phyloP scores from a whole-genome alignment of 2,329 filamentous ascomycete species.

The Xylariaceae sp. region DNA sequence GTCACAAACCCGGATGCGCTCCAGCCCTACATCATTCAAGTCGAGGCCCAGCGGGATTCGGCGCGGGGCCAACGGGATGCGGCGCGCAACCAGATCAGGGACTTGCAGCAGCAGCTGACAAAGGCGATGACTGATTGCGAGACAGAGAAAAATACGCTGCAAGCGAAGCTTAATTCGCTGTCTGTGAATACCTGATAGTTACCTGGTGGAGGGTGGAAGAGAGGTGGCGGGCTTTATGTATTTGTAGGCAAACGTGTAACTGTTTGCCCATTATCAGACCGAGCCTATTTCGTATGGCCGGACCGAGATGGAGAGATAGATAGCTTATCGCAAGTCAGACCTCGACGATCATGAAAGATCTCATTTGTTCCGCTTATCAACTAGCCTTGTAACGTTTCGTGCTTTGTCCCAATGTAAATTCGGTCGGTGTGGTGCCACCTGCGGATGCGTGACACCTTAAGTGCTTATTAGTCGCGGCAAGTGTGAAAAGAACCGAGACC shows the following conservation, averaged over 20 bases:
- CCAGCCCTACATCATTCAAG: conserved; percentile 4
- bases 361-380: conserved; percentile 17
- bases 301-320: not conserved
- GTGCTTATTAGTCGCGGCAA: too few species aligned
- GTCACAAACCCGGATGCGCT: conserved; percentile 7
- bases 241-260: not conserved
- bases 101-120: not conserved
- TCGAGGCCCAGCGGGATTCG: conserved; percentile 13
- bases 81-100: not conserved
- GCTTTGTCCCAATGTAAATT: too few species aligned
- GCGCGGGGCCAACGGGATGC: not conserved
- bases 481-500: too few species aligned
- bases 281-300: too few species aligned
- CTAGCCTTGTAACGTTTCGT: conserved; percentile 18
- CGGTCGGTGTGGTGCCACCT: too few species aligned
- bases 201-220: not conserved
- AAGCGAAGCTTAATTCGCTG: not conserved
- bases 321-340: not conserved
- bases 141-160: not conserved
- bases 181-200: not conserved
- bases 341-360: conserved; percentile 9
- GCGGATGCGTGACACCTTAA: too few species aligned
- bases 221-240: not conserved
- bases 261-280: too few species aligned
- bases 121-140: not conserved